phyloP scores from a whole-genome alignment of 306 rosid species.

The Lathyrus oleraceus region DNA sequence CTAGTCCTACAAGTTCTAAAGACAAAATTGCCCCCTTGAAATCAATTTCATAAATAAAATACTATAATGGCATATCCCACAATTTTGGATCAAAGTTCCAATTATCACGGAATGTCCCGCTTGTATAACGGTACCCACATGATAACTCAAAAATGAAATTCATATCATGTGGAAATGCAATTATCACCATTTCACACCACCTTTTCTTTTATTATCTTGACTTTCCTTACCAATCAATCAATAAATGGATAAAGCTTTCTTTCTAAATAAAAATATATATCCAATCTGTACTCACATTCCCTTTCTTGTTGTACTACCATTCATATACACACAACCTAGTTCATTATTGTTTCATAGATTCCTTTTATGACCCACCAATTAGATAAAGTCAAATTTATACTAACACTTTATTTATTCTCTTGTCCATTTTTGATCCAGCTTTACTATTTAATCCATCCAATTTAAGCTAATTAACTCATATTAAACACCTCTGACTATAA shows the following conservation, averaged over 20 bases:
- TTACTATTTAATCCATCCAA: neutral
- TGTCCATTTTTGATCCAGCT: neutral
- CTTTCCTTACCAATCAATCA: constrained; percentile 23
- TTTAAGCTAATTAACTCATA: neutral
- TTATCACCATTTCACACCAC: constrained; percentile 33
- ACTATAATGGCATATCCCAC: neutral
- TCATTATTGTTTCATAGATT: constrained; percentile 32
- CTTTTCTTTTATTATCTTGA: constrained; percentile 36
- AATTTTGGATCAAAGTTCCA: constrained; percentile 11
- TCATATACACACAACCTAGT: constrained; percentile 31
- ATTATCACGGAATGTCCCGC: constrained; percentile 47
- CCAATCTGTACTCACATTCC: constrained; percentile 43
- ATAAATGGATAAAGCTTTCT: constrained; percentile 31
- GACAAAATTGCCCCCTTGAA: constrained; percentile 33
- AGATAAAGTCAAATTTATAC: constrained; percentile 21
- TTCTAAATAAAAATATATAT: neutral
- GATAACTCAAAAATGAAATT: constrained; percentile 36
- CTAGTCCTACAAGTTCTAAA: constrained; percentile 7
- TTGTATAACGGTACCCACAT: constrained; percentile 40
- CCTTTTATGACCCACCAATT: constrained; percentile 38
- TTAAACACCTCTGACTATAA: too few species aligned
- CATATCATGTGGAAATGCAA: constrained; percentile 51
- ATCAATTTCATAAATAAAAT: neutral
- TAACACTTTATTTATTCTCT: constrained; percentile 11
- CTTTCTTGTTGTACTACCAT: constrained; percentile 36